phyloP scores from a whole-genome alignment of 176 grass and related monocot species.

The Puya raimondii region DNA sequence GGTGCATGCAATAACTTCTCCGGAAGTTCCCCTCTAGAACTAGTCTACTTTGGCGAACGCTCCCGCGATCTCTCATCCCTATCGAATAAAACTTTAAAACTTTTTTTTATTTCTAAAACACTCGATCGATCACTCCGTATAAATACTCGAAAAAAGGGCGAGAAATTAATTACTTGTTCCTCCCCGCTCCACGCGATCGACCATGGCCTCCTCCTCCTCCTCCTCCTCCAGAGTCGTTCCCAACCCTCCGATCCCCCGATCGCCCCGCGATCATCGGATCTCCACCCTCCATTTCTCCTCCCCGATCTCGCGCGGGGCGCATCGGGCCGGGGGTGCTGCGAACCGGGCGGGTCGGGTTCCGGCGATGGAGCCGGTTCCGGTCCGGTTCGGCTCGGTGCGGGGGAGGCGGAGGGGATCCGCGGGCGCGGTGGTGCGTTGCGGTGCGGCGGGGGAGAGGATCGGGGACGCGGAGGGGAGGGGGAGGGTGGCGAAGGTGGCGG shows the following conservation, averaged over 20 bases:
- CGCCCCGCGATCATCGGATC: neutral
- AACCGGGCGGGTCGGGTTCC: neutral
- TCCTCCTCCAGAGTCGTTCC: neutral
- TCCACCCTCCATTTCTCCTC: neutral
- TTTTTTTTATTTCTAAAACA: too few species aligned
- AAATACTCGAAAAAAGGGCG: too few species aligned
- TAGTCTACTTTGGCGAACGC: too few species aligned
- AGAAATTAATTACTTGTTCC: too few species aligned
- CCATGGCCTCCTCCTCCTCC: too few species aligned
- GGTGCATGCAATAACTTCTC: too few species aligned
- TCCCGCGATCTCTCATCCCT: too few species aligned
- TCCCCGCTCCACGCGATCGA: too few species aligned
- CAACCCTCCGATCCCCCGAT: conserved; percentile 12
- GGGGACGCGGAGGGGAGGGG: conserved; percentile 25
- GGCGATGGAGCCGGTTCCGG: neutral
- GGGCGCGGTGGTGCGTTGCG: conserved; percentile 11
- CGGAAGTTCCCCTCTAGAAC: too few species aligned
- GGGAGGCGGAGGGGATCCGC: neutral
- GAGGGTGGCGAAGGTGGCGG: conserved; percentile 30
- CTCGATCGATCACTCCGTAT: too few species aligned
- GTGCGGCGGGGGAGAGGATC: conserved; percentile 27
- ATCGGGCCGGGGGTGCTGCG: too few species aligned
- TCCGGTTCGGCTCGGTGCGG: neutral
- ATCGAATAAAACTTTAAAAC: too few species aligned
- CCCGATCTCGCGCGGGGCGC: neutral